A percentile compares a stretch with the other conserved stretches of the same genome.
Evolutionary conservation across 1,284 basidiomycete genomes (phyloP).

Genomic region (Amylostereum chailletii): DNA sequence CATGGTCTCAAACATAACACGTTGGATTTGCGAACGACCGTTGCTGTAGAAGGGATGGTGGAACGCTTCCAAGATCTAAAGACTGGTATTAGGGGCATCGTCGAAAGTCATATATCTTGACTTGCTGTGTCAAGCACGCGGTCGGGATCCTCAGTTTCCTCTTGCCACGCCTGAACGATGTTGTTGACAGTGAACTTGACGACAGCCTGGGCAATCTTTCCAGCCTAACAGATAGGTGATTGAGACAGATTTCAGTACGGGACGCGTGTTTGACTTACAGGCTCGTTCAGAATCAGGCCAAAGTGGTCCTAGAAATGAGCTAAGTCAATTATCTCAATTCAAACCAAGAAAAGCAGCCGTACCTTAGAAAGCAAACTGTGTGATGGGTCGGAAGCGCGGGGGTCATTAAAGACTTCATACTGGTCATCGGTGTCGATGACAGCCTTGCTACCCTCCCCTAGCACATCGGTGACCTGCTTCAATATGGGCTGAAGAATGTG

Average conservation of each 20-base stretch:
- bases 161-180: conserved; percentile 56
- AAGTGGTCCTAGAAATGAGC: conserved; percentile 42
- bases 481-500: conserved; percentile 38
- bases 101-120: background rate
- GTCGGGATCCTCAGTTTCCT: conserved; percentile 36
- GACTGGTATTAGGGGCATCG: background rate
- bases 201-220: conserved; percentile 63
- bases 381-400: conserved; percentile 66
- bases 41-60: conserved; percentile 63
- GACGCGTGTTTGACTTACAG: conserved; percentile 16
- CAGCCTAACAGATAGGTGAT: conserved; percentile 27
- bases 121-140: conserved; percentile 39
- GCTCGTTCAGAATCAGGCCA: conserved; percentile 57
- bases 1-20: conserved; percentile 53
- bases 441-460: conserved; percentile 57
- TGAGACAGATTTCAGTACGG: background rate
- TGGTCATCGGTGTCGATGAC: conserved; percentile 69
- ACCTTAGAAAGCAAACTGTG: conserved; percentile 62
- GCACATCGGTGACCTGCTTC: conserved; percentile 45
- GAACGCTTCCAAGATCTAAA: conserved; percentile 55
- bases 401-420: conserved; percentile 62
- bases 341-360: background rate
- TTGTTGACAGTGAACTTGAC: conserved; percentile 53
- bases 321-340: background rate
- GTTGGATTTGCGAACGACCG: conserved; percentile 51